Conservation (phyloP, 192 early-diverging fungal genomes). For the Entomortierella chlamydospora region DNA sequence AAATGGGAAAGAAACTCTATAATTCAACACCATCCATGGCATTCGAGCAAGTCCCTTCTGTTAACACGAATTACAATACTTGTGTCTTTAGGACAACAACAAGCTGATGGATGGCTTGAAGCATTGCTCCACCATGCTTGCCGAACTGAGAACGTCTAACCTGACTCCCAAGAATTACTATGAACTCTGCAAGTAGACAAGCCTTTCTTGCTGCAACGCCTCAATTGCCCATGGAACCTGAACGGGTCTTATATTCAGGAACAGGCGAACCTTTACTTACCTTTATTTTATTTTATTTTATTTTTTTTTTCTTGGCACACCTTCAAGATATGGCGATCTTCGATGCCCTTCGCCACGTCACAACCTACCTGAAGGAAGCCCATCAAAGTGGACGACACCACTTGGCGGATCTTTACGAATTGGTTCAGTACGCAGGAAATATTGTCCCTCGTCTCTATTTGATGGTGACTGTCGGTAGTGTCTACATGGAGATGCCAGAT, state of each 20-base stretch:
- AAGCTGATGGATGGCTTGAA: slow-evolving; percentile 98
- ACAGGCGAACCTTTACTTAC: neutral
- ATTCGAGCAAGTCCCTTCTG: too few species aligned
- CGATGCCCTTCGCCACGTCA: slow-evolving; percentile 95
- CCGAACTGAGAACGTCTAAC: slow-evolving; percentile 94
- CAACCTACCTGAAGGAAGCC: slow-evolving; percentile 90
- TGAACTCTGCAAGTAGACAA: slow-evolving; percentile 87
- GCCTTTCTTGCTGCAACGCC: neutral
- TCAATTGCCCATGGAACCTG: neutral
- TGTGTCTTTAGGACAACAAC: slow-evolving; percentile 78
- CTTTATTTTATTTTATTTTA: neutral
- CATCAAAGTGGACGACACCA: slow-evolving; percentile 86
- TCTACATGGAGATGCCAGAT: slow-evolving; percentile 94
- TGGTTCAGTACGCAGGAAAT: slow-evolving; percentile 98
- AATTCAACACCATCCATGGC: too few species aligned
- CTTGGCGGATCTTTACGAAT: slow-evolving; percentile 94
- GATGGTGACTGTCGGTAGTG: slow-evolving; percentile 98
- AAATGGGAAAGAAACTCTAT: too few species aligned
- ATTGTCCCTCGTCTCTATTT: slow-evolving; percentile 99
- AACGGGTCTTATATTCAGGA: neutral
- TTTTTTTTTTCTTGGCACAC: slow-evolving; percentile 8
- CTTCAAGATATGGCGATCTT: slow-evolving; percentile 94
- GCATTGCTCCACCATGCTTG: slow-evolving; percentile 97
- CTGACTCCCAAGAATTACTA: slow-evolving; percentile 99
- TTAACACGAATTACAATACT: too few species aligned